Evolutionary conservation across 371 early-diverging fungal species (phyloP).

Genomic region (Rhizopus stolonifer): DNA sequence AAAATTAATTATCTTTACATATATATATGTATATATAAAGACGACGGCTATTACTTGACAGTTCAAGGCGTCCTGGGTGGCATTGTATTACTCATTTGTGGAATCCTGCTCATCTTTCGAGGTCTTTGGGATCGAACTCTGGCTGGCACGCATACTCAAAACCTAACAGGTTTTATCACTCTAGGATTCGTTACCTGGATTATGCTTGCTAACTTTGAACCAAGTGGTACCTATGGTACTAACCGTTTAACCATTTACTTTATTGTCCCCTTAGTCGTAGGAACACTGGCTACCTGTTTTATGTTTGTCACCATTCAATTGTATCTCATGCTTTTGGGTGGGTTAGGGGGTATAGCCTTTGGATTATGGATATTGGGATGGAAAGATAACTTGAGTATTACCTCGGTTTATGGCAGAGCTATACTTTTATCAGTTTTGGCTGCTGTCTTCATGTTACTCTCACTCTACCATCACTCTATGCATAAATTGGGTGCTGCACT

Average conservation of each 20-base stretch:
- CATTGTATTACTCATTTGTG: constrained; percentile 60
- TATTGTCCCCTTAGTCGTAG: constrained; percentile 52
- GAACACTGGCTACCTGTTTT: constrained; percentile 5
- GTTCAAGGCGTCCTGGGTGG: constrained; percentile 61
- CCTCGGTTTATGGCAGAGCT: constrained; percentile 55
- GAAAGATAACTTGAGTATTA: constrained; percentile 55
- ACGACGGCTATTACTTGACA: constrained; percentile 44
- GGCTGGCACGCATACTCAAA: constrained; percentile 59
- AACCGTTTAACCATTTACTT: constrained; percentile 47
- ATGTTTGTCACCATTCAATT: constrained; percentile 40
- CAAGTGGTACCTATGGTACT: constrained; percentile 28
- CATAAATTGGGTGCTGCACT: constrained; percentile 65
- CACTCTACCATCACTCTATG: constrained; percentile 54
- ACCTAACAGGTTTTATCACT: constrained; percentile 34
- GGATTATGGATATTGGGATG: constrained; percentile 65
- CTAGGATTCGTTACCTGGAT: constrained; percentile 51
- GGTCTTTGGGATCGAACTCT: constrained; percentile 21
- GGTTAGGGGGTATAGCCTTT: constrained; percentile 63
- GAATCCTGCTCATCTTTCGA: constrained; percentile 63
- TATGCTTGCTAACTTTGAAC: constrained; percentile 56
- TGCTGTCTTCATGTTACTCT: constrained; percentile 52
- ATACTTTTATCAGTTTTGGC: constrained; percentile 62
- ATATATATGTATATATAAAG: too few species aligned
- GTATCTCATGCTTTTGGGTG: constrained; percentile 51
- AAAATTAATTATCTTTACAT: not conserved